Base-by-base conservation (phyloP, 768 basidiomycete genomes). In the Termitomyces sp. region DNA sequence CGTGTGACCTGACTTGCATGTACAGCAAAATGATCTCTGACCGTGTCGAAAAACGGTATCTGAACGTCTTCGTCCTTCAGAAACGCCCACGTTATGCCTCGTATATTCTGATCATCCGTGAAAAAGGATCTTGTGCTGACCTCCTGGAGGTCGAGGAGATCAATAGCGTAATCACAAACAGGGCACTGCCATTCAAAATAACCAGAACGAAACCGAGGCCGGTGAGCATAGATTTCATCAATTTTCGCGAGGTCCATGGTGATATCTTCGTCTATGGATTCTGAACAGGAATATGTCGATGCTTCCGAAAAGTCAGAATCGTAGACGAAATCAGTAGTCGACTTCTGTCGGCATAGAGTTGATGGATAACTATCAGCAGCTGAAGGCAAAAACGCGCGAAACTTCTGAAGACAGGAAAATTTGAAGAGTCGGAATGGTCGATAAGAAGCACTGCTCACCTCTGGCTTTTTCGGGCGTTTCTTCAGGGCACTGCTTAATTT, bases 261-360 rank as follows among this genome's bases (percentile, higher is more conserved):
- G n/a, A 54, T n/a, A n/a, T 58, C 53, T 24, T 70, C 73, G 1
- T 68, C 54, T 41, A 77, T 70, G 11, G 77, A 73, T 45, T 78
- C 77, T 2, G 78, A 69, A n/a, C 70, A 75, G 6, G 77, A 72
- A 13, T 70, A 71, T 22, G 80, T 78, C 4, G 83, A 83, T 7
- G 68, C 65, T n/a, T 79, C 78, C 12, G 81, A 81, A 66, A 86
- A 87, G 64, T 87, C 85, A 0, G 81, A 75, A 65, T 81, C 83
- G 61, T 86, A 86, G 12, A 66, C 65, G 55, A 66, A 73, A 49
- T 65, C 39, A 31, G 39, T 54, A 6, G 18, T 18, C 30, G n/a
- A 7, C 39, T 54, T 54, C 18, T 30, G 39, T 54, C 39, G 53
- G n/a, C 12, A 41, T 20, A 18, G 7, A 31, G n/a, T 20, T 18